Percentiles rank a stretch among this genome's conserved stretches.
These are phyloP conservation scores for Saccharomycopsis guyanensis DNA, from an alignment of 805 yeast genomes.

Conservation along the genomic window DNA sequence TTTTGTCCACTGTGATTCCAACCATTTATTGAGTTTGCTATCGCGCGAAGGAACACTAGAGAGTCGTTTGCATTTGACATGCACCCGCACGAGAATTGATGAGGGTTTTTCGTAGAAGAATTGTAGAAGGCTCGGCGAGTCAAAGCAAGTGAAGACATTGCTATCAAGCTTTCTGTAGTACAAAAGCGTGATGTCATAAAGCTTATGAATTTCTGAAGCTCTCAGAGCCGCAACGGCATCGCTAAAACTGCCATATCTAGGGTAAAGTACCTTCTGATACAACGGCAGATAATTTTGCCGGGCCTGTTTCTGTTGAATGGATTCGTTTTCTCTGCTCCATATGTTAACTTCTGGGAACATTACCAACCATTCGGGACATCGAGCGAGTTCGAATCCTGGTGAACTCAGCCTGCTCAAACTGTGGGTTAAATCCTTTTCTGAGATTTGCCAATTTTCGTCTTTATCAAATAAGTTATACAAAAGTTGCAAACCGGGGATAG, in stretches of 20 bases:
- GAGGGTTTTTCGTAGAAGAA: constrained; percentile 27
- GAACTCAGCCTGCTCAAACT: constrained; percentile 27
- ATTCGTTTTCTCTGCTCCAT: constrained; percentile 40
- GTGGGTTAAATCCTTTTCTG: constrained; percentile 31
- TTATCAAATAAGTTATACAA: constrained; percentile 40
- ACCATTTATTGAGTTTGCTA: constrained; percentile 59
- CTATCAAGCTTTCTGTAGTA: constrained; percentile 28
- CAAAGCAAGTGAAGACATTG: too few species aligned
- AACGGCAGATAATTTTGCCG: constrained; percentile 53
- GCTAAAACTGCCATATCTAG: constrained; percentile 55
- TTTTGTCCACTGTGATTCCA: constrained; percentile 64
- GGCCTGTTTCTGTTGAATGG: constrained; percentile 45
- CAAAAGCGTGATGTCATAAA: constrained; percentile 51
- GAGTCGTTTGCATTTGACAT: constrained; percentile 40
- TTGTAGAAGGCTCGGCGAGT: constrained; percentile 30
- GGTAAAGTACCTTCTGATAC: constrained; percentile 60
- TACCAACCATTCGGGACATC: constrained; percentile 49
- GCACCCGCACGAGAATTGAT: constrained; percentile 34
- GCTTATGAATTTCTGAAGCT: constrained; percentile 28
- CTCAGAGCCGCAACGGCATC: constrained; percentile 35
- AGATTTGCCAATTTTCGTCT: constrained; percentile 62
- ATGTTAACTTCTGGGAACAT: constrained; percentile 84
- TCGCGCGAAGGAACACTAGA: constrained; percentile 45
- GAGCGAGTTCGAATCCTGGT: constrained; percentile 16
- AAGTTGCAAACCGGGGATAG: constrained; percentile 47